Conservation (phyloP, 805 yeast genomes). For the Hanseniaspora hatyaiensis region DNA sequence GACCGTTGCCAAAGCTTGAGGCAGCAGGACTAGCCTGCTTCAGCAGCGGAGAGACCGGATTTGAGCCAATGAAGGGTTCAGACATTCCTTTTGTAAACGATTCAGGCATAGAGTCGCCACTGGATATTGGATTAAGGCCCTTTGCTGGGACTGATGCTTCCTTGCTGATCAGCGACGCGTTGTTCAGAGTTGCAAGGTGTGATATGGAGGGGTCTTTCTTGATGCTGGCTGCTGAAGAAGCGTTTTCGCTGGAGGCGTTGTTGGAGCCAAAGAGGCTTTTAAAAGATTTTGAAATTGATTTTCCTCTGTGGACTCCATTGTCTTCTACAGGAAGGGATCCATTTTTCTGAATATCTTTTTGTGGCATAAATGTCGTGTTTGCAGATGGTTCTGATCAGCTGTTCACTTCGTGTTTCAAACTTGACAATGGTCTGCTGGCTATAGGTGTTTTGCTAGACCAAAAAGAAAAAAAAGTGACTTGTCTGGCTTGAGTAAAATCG, state of each 20-base stretch:
- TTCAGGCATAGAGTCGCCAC: not conserved
- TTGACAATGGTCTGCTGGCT: too few relatives aligned
- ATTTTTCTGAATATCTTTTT: not conserved
- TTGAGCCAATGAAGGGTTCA: not conserved
- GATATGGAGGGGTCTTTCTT: not conserved
- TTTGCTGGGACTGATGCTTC: not conserved
- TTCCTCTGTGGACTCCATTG: slow-evolving; percentile 19
- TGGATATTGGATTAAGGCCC: not conserved
- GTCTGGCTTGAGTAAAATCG: too few relatives aligned
- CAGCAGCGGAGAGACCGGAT: not conserved
- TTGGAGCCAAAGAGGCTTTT: slow-evolving; percentile 22
- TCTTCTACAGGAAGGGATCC: slow-evolving; percentile 10
- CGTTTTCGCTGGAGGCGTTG: not conserved
- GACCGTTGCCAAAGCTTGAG: not conserved
- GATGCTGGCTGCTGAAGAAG: too few relatives aligned
- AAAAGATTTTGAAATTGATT: slow-evolving; percentile 25
- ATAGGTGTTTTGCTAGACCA: too few relatives aligned
- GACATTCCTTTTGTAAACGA: not conserved
- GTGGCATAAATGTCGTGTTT: slow-evolving; percentile 16
- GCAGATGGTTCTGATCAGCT: too few relatives aligned
- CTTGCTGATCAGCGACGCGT: not conserved
- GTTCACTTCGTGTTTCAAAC: too few relatives aligned
- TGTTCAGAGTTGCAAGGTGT: not conserved
- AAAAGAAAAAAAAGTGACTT: too few relatives aligned
- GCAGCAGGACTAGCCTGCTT: not conserved